These are phyloP conservation scores for Fragaria ananassa DNA, from an alignment of 306 rosid genomes.

Conservation along the genomic window DNA sequence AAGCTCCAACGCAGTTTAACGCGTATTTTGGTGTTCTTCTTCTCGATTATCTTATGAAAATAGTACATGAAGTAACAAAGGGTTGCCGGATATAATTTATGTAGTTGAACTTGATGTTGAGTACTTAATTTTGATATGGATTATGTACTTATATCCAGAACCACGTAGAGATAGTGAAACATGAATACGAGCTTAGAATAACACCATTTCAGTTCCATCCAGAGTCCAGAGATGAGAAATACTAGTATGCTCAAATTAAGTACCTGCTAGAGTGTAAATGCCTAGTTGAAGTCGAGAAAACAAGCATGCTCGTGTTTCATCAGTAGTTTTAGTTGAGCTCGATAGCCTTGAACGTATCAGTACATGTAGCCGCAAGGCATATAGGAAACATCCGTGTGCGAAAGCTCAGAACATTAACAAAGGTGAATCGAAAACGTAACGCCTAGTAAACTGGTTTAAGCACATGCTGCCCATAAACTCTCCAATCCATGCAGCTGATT, in stretches of 20 bases:
- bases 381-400: not conserved
- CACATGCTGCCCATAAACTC: not conserved
- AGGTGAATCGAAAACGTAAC: not conserved
- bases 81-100: too few species aligned
- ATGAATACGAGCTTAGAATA: not conserved
- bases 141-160: not conserved
- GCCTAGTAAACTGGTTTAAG: not conserved
- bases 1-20: not conserved
- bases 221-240: not conserved
- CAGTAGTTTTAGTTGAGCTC: not conserved
- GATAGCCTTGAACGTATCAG: not conserved
- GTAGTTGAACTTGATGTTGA: too few species aligned
- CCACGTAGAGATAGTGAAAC: not conserved
- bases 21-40: too few species aligned
- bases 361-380: not conserved
- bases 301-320: not conserved
- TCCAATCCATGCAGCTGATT: not conserved
- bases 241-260: not conserved
- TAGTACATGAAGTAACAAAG: too few species aligned
- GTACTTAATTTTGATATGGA: too few species aligned
- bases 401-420: not conserved
- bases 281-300: too few species aligned
- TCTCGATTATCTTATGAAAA: too few species aligned
- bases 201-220: not conserved
- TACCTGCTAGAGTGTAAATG: not conserved